Conservation (phyloP, 2,329 filamentous ascomycete species). For the Alternaria dauci region DNA sequence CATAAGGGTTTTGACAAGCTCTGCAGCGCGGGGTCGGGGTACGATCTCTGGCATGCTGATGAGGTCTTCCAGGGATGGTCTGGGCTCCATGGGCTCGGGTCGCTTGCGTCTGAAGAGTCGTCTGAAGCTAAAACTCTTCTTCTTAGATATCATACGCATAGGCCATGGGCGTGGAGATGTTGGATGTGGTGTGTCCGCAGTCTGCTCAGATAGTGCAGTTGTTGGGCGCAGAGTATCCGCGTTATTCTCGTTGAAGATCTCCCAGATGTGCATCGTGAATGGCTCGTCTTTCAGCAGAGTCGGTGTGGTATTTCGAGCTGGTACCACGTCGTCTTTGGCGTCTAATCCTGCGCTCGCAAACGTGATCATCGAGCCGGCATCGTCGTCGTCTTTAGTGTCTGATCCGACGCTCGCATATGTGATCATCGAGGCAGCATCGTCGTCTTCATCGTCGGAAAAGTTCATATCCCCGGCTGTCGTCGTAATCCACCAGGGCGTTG, state of each 20-base stretch:
- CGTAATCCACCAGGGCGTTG: neutral
- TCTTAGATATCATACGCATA: neutral
- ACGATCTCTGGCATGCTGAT: neutral
- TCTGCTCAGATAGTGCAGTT: neutral
- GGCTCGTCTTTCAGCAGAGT: neutral
- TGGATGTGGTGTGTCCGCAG: neutral
- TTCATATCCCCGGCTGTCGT: neutral
- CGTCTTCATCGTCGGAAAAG: neutral
- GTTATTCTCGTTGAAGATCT: neutral
- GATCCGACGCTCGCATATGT: fast-evolving
- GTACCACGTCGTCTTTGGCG: neutral
- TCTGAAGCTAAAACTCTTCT: neutral
- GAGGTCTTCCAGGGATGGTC: neutral
- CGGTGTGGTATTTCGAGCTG: neutral
- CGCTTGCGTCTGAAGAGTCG: neutral
- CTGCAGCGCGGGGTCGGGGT: neutral
- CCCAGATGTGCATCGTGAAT: neutral
- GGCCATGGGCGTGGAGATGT: neutral
- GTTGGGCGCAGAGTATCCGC: neutral
- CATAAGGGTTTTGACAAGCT: neutral
- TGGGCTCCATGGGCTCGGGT: neutral
- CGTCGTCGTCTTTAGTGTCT: neutral
- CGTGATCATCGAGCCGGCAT: neutral
- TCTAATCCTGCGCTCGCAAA: neutral
- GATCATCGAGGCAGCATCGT: neutral